Base-by-base conservation (phyloP, 2,329 filamentous ascomycete genomes). In the Exutisphaerella laricina region DNA sequence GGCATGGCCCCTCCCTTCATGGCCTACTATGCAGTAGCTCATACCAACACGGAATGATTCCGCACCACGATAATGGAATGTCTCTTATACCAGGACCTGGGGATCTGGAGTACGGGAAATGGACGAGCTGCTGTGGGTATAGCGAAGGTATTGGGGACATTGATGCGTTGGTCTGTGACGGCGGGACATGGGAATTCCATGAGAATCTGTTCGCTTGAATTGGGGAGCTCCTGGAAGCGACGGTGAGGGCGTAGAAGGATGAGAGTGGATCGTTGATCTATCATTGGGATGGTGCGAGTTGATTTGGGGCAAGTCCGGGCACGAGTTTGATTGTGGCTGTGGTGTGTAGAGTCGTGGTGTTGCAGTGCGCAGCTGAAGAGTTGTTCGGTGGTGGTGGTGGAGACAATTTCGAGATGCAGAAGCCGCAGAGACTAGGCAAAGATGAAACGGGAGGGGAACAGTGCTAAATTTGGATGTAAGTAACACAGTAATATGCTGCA, bases 1-100 rank as follows among this genome's bases (percentile, higher is more conserved):
- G 70, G 69, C 55, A 74, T 74, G 72, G 66, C 65, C 1, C 70
- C 71, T 9, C 71, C 73, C 1, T 69, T 70, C 38, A 57, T 74
- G 13, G 70, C 70, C 1, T 73, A 70, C 50, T 67, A 68, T 53
- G 70, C 61, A 17, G 64, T 70, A 4, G 64, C 62, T 16, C 58
- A 53, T 1, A 54, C 60, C 13, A 60, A 71, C 34, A 31, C 60
- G n/a, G 51, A 39, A 5, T 45, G 66, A 9, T 48, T 71, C 18
- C 50, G 53, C 16, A 56, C 63, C 43, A 63, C 67, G 1, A 56
- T 69, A 9, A 36, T 50, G n/a, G 71, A 74, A 49, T 68, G 67
- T 41, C 48, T 56, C n/a, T 53, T 69, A 12, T 72, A 74, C 16
- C 37, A 63, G 25, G 70, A 73, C 53, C 48, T 54, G 2, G 66